Evolutionary conservation across 2,329 filamentous ascomycete species (phyloP).

Genomic region (Microsporum canis): DNA sequence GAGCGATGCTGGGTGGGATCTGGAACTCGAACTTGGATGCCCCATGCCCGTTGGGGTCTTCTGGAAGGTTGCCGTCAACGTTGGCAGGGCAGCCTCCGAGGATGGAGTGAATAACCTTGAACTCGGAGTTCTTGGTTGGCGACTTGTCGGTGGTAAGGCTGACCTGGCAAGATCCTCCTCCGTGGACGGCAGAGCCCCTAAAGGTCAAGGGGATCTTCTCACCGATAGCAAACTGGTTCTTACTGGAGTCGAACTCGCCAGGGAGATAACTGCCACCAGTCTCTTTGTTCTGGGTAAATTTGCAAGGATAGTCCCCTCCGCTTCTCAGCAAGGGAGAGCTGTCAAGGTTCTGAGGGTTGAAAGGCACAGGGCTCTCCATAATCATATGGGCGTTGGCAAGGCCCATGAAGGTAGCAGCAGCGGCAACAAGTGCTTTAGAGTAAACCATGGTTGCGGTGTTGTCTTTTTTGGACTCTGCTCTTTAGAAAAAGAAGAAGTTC

Average conservation of each 20-base stretch:
- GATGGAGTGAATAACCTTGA: slow-evolving; percentile 83
- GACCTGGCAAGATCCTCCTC: slow-evolving; percentile 86
- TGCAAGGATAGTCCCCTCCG: slow-evolving; percentile 74
- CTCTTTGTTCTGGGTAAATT: slow-evolving; percentile 37
- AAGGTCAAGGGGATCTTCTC: slow-evolving; percentile 52
- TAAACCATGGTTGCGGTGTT: slow-evolving; percentile 6
- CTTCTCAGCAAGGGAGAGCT: slow-evolving; percentile 53
- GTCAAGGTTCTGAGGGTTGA: slow-evolving; percentile 37
- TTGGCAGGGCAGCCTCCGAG: slow-evolving; percentile 72
- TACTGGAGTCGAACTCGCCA: slow-evolving; percentile 37
- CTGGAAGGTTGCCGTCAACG: slow-evolving; percentile 46
- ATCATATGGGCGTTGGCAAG: slow-evolving; percentile 62
- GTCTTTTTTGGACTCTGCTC: background rate
- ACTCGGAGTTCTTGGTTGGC: slow-evolving; percentile 56
- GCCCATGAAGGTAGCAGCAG: slow-evolving; percentile 44
- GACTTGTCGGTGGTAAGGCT: slow-evolving; percentile 67
- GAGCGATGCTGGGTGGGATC: slow-evolving; percentile 58
- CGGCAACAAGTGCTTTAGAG: slow-evolving; percentile 12
- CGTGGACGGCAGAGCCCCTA: slow-evolving; percentile 64
- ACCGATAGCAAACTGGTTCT: slow-evolving; percentile 55
- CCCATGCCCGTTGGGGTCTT: slow-evolving; percentile 34
- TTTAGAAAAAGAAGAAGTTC: background rate
- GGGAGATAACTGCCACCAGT: slow-evolving; percentile 24
- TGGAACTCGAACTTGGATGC: slow-evolving; percentile 55
- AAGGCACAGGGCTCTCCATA: slow-evolving; percentile 59